phyloP scores from a whole-genome alignment of 2,329 filamentous ascomycete species.

The Trichophyton verrucosum region DNA sequence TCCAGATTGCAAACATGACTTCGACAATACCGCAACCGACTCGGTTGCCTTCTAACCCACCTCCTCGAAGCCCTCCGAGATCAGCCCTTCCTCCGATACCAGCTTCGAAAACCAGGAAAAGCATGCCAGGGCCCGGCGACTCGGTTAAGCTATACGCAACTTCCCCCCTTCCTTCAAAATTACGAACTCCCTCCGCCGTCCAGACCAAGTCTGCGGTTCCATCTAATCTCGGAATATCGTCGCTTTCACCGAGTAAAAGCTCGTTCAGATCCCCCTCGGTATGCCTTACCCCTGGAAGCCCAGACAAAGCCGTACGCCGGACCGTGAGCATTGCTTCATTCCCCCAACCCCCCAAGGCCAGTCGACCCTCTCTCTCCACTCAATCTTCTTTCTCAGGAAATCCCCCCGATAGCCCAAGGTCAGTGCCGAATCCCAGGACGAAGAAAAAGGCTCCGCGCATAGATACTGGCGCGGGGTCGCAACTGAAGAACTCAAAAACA shows the following conservation, averaged over 20 bases:
- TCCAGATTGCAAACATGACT: slow-evolving; percentile 31
- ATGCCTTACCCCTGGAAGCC: slow-evolving; percentile 40
- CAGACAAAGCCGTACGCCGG: slow-evolving; percentile 64
- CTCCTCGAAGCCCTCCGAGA: slow-evolving; percentile 55
- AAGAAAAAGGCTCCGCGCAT: slow-evolving; percentile 47
- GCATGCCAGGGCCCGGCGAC: slow-evolving; percentile 40
- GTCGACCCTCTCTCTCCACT: slow-evolving; percentile 39
- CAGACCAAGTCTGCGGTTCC: slow-evolving; percentile 33
- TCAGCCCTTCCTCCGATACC: slow-evolving; percentile 63
- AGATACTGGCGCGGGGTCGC: slow-evolving; percentile 35
- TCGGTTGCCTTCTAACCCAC: slow-evolving; percentile 50
- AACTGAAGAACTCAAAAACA: slow-evolving; percentile 35
- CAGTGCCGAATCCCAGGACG: slow-evolving; percentile 21
- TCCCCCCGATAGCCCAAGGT: slow-evolving; percentile 16
- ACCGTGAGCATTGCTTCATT: slow-evolving; percentile 90
- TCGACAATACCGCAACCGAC: slow-evolving; percentile 56
- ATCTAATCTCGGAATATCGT: slow-evolving; percentile 36
- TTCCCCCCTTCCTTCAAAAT: slow-evolving; percentile 39
- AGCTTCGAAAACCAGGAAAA: slow-evolving; percentile 58
- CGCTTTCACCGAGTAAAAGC: slow-evolving; percentile 40
- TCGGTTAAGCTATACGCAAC: slow-evolving; percentile 27
- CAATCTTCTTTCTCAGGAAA: slow-evolving; percentile 13
- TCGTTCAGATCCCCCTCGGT: slow-evolving; percentile 45
- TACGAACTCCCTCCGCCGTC: slow-evolving; percentile 48
- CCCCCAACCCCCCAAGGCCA: slow-evolving; percentile 69